Evolutionary conservation across 129 eudicot species (phyloP).

Genomic region (Centrapalus pauciflorus): DNA sequence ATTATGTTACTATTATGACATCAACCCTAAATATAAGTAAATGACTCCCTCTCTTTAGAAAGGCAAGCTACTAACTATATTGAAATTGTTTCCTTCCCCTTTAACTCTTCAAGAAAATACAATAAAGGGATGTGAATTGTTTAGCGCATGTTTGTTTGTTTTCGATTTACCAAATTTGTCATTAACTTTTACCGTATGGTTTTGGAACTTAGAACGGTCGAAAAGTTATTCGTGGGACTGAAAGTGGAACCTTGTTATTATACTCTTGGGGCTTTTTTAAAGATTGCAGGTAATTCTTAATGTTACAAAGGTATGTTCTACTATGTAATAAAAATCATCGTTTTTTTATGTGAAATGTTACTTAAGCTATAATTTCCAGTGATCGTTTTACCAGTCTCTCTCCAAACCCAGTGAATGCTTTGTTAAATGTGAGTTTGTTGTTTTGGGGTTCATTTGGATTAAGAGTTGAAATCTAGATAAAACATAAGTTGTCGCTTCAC

Average conservation of each 20-base stretch:
- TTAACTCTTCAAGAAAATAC: too few relatives aligned
- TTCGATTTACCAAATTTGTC: too few relatives aligned
- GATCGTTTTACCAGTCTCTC: conserved; percentile 88
- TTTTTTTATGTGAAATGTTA: neutral
- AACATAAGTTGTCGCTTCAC: too few relatives aligned
- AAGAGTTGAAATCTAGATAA: neutral
- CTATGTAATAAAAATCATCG: neutral
- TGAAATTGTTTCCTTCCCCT: too few relatives aligned
- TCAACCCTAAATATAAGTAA: too few relatives aligned
- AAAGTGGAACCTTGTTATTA: conserved; percentile 66
- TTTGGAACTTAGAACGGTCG: conserved; percentile 67
- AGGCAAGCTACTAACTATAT: too few relatives aligned
- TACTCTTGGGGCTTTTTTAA: conserved; percentile 99
- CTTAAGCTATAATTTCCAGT: conserved; percentile 33
- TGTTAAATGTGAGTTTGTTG: conserved; percentile 60
- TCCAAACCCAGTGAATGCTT: conserved; percentile 83
- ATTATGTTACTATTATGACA: too few relatives aligned
- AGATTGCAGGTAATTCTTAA: conserved; percentile 84
- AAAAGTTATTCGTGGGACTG: conserved; percentile 94
- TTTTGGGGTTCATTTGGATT: neutral
- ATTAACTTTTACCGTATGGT: neutral
- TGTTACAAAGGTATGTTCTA: too few relatives aligned
- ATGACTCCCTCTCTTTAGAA: too few relatives aligned
- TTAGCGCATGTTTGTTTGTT: too few relatives aligned
- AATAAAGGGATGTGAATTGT: too few relatives aligned